Base-by-base conservation (phyloP, 768 basidiomycete species). In the Lentinula lateritia region DNA sequence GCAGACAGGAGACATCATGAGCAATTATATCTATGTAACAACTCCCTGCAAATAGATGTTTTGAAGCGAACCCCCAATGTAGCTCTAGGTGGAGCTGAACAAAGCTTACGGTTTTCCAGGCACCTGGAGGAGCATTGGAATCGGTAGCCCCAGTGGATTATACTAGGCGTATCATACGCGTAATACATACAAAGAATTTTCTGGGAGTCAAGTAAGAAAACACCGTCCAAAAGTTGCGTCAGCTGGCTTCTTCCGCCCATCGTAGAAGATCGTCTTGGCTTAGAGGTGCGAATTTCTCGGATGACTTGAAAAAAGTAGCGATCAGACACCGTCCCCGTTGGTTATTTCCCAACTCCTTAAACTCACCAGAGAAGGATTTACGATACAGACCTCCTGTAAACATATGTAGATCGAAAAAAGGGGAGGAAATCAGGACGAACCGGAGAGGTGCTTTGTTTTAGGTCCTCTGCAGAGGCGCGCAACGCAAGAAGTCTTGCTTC, bases 401-500 rank as follows among this genome's bases (percentile, higher is more conserved):
- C 28, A 34, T n/a, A 2, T 45, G 20, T 36, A 48, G 38, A 32
- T 45, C 16, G 34, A 43, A 16, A 28, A 35, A 35, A 12, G 28
- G 13, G 1, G 3, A 36, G 46, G 23, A 50, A 7, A 48, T 16
- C 8, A 32, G 8, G 6, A 59, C 45, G 13, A 18, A 59, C 45
- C 16, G 32, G 23, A 16, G 45, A 8, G 15, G 38, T 7, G 38
- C 61, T 20, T 66, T 54, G 18, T 35, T 42, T 18, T 8, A 61
- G 32, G 18, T 54, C 52, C 23, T 68, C 69, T 23, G 74, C 72
- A 9, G 75, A 73, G 28, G 71, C 66, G 46, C 85, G 82, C 39
- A 91, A 69, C 50, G 83, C 82, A 23, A 77, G 75, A 7, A 93
- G 78, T 62, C 84, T 87, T 12, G 78, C 76, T 69, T 90, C 87